A percentile compares a stretch with the other conserved stretches of the same genome.
Evolutionary conservation across 768 basidiomycete genomes (phyloP).

Genomic region (Tricholoma sp.): DNA sequence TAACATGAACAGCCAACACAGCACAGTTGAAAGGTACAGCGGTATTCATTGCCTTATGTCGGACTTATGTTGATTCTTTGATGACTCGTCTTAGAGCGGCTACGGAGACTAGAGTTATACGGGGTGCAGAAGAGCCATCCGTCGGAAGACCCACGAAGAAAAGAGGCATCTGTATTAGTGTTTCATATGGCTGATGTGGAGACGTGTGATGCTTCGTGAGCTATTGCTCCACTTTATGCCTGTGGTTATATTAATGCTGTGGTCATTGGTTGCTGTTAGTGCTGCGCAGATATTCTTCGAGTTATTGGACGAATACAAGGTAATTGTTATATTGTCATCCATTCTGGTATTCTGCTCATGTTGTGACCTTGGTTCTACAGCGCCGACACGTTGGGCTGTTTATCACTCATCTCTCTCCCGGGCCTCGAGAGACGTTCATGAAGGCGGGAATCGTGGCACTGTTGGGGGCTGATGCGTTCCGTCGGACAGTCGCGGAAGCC

Average conservation of each 20-base stretch:
- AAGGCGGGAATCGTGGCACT: slow-evolving; percentile 50
- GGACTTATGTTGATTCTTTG: neutral
- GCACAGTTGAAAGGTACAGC: slow-evolving; percentile 81
- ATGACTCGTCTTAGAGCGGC: slow-evolving; percentile 46
- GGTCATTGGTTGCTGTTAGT: slow-evolving; percentile 32
- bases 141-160: slow-evolving; percentile 76
- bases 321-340: slow-evolving; percentile 20
- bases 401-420: slow-evolving; percentile 43
- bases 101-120: slow-evolving; percentile 84
- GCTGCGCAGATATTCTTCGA: slow-evolving; percentile 84
- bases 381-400: slow-evolving; percentile 46
- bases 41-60: neutral
- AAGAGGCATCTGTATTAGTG: slow-evolving; percentile 71
- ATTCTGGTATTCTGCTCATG: neutral
- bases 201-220: slow-evolving; percentile 85
- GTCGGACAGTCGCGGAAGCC: slow-evolving; percentile 46
- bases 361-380: slow-evolving; percentile 20
- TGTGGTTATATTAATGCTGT: slow-evolving; percentile 4
- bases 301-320: slow-evolving; percentile 72
- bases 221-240: neutral
- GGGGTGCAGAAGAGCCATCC: slow-evolving; percentile 79
- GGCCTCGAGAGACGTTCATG: slow-evolving; percentile 35
- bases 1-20: slow-evolving; percentile 68
- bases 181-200: slow-evolving; percentile 95
- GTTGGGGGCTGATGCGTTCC: slow-evolving; percentile 43